A percentile compares a stretch with the other conserved stretches of the same genome.
Evolutionary conservation across 1,284 basidiomycete genomes (phyloP).

Genomic region (Flammula alnicola): DNA sequence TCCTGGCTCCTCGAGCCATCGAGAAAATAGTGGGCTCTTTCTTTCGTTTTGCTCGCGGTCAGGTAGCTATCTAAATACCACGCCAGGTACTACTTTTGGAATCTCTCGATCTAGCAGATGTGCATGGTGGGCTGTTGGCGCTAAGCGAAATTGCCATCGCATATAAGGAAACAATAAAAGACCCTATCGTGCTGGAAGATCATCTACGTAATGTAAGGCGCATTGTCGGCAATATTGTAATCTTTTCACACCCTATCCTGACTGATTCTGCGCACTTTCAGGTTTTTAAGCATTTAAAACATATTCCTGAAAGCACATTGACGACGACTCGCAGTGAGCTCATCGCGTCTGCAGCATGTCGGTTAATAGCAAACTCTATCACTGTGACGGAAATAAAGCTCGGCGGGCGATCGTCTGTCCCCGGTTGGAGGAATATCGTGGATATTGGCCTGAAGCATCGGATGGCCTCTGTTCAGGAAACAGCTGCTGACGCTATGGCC

Average conservation of each 20-base stretch:
- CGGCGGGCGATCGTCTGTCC: slow-evolving; percentile 43
- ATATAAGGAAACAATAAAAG: slow-evolving; percentile 38
- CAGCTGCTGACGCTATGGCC: slow-evolving; percentile 68
- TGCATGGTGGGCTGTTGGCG: slow-evolving; percentile 84
- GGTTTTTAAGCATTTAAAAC: slow-evolving; percentile 63
- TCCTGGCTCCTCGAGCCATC: slow-evolving; percentile 56
- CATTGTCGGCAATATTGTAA: slow-evolving; percentile 1
- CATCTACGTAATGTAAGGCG: slow-evolving; percentile 36
- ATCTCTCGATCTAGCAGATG: slow-evolving; percentile 71
- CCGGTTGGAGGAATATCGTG: slow-evolving; percentile 72
- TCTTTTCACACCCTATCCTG: slow-evolving; percentile 1
- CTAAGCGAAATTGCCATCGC: slow-evolving; percentile 73
- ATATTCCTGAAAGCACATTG: slow-evolving; percentile 61
- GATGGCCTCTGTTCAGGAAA: slow-evolving; percentile 71
- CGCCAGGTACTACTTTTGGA: slow-evolving; percentile 61
- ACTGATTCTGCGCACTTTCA: slow-evolving; percentile 27
- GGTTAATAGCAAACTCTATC: slow-evolving; percentile 70
- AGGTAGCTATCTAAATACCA: slow-evolving; percentile 12
- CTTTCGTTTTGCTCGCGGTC: slow-evolving; percentile 7
- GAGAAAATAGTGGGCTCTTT: slow-evolving; percentile 49
- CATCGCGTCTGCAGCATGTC: slow-evolving; percentile 76
- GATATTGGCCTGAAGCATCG: slow-evolving; percentile 77
- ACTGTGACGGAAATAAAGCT: slow-evolving; percentile 58
- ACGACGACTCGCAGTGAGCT: slow-evolving; percentile 75
- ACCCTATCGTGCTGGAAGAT: slow-evolving; percentile 28